Evolutionary conservation across 2,329 filamentous ascomycete genomes (phyloP), one percentile per base, ranked within the genome.

Genomic region (Emericellopsis cladophorae): DNA sequence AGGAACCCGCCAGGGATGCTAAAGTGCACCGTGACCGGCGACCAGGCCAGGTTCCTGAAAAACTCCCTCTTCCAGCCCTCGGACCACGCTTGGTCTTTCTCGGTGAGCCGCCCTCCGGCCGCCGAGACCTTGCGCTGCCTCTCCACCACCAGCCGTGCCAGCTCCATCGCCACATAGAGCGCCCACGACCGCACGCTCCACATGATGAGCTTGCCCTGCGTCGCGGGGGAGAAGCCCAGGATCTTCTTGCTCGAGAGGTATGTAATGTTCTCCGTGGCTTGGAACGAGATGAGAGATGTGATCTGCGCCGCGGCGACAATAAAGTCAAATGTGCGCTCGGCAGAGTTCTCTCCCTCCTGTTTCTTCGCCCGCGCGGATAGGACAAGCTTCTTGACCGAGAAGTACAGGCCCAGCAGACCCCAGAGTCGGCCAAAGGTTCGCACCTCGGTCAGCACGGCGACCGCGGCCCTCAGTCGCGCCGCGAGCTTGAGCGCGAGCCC

Each of bases 11-110:
- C 65, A 45, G 84, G 77, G 33, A 81, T 58, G 52, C 85, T 82
- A 81, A 84, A 95, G 64, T 95, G 87, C 22, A 90, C 54, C 45
- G 85, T 90, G 56, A 94, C 66, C 26, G 89, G 87, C 42, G 84
- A 77, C 78, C 85, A 94, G 26, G 82, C 79, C 46, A 76, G 55
- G 60, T 87, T 88, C 34, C 79, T 72, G 16, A 78, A 66, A 40
- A 90, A 62, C 53, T 80, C 74, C 54, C 72, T 76, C 68, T 73
- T 79, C 75, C 76, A 88, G 45, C 64, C 55, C 11, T 49, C 54
- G 35, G 51, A 51, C 63, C 72, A 76, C 36, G 55, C 61, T 31
- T 56, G 59, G 45, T 70, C 59, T 44, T 48, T 46, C 18, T 41
- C 44, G 7, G 49, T 33, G 21, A 32, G 10, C 18, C 21, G 14